Conservation (phyloP, 257 asterid species). For the Linaria vulgaris region DNA sequence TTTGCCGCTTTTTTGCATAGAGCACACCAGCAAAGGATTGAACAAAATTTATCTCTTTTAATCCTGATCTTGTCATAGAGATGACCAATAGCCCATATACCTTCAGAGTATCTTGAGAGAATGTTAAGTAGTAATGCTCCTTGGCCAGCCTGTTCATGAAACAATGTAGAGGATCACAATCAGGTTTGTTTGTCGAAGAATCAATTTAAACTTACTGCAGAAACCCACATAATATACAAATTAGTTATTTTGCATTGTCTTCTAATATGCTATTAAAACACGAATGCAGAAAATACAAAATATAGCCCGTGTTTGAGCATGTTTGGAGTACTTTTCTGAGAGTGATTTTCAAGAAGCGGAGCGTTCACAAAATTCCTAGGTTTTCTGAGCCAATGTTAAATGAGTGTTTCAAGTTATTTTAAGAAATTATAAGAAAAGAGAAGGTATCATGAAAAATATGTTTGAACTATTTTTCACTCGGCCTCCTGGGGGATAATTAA, state of each 20-base stretch:
- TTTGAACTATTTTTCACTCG: too few species aligned
- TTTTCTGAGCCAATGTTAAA: too few species aligned
- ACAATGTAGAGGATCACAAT: slow-evolving; percentile 14
- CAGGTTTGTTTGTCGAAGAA: slow-evolving; percentile 8
- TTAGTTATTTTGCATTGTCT: not conserved
- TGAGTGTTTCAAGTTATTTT: too few species aligned
- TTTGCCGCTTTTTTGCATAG: not conserved
- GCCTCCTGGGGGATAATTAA: too few species aligned
- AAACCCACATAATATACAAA: not conserved
- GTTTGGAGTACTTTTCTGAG: too few species aligned
- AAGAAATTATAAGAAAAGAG: too few species aligned
- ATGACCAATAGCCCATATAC: slow-evolving; percentile 36
- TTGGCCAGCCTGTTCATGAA: slow-evolving; percentile 73
- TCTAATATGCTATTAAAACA: not conserved
- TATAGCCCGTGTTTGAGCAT: too few species aligned
- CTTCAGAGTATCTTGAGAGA: slow-evolving; percentile 88
- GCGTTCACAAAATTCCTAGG: too few species aligned
- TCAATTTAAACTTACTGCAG: not conserved
- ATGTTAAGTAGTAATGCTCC: slow-evolving; percentile 83
- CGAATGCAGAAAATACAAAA: slow-evolving; percentile 2
- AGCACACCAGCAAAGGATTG: slow-evolving; percentile 20
- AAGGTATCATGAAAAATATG: too few species aligned
- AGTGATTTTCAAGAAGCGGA: too few species aligned
- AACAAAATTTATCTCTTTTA: slow-evolving; percentile 8
- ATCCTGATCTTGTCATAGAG: slow-evolving; percentile 13